phyloP scores from a whole-genome alignment of 257 asterid genomes.

The Buddleja alternifolia region DNA sequence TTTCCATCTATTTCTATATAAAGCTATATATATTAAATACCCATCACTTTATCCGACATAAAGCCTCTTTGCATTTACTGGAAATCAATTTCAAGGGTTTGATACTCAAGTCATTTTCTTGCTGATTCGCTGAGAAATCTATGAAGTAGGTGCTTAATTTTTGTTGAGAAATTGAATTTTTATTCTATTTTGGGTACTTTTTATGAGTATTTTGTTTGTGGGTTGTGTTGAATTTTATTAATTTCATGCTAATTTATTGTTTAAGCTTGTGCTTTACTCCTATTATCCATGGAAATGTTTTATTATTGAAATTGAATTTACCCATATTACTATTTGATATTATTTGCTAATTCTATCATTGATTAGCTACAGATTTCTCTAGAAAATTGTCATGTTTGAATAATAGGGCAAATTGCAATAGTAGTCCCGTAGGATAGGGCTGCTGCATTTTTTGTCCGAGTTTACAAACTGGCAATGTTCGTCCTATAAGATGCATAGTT shows the following conservation, averaged over 20 bases:
- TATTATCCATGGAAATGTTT: neutral
- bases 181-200: slow-evolving; percentile 17
- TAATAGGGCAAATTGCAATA: too few species aligned
- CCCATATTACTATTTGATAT: neutral
- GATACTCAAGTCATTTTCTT: slow-evolving; percentile 17
- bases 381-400: too few species aligned
- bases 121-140: slow-evolving; percentile 30
- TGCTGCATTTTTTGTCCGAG: too few species aligned
- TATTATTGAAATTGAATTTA: neutral
- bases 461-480: too few species aligned
- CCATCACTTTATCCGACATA: slow-evolving; percentile 6
- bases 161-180: slow-evolving; percentile 26
- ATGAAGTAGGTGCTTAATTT: slow-evolving; percentile 28
- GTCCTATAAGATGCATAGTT: too few species aligned
- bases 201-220: neutral
- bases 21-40: slow-evolving; percentile 6
- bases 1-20: neutral
- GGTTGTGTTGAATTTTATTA: slow-evolving; percentile 18
- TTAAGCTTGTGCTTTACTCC: neutral
- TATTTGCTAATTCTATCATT: too few species aligned
- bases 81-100: slow-evolving; percentile 19
- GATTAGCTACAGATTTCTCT: too few species aligned
- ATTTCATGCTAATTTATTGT: slow-evolving; percentile 18
- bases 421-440: too few species aligned
- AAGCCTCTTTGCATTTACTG: slow-evolving; percentile 9